Base-by-base conservation (phyloP, 495 filamentous ascomycete species). In the Penicillium bovifimosum region DNA sequence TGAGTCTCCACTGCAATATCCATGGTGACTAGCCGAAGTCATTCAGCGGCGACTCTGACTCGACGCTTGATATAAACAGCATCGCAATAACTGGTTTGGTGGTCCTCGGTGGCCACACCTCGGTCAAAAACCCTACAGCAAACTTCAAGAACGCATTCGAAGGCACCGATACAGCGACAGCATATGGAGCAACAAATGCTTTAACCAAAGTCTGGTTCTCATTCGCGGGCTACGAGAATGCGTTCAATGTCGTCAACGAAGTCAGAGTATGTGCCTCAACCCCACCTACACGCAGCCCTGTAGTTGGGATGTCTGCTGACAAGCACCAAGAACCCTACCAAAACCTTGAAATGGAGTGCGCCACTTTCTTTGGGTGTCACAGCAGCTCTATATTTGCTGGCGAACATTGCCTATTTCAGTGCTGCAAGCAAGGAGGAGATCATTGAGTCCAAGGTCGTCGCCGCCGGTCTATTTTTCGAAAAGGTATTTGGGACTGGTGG, bases 171-270 rank as follows among this genome's bases (percentile, higher is more conserved):
- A 66, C 70, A 2, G 71, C 69, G 0, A 73, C 75, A 17, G 80
- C 76, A 5, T 80, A 80, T 53, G 79, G 79, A 2, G 65, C 80
- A 10, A 79, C 82, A 0, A 80, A 80, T 39, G 83, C 83, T 9
- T 57, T 86, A 18, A 73, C 83, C 52, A 81, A 81, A 41, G 75
- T 87, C 32, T 76, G 84, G 29, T 86, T 85, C 53, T 77, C 83
- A 0, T 87, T 86, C 55, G 59, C 71, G 0, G 83, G 84, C 0
- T 87, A 80, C 43, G 60, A 63, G 9, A 86, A 86, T 55, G 80
- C 83, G 0, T 85, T 86, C 58, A 80, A 80, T 47, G 69, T 87
- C 14, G 80, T 84, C 36, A 85, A 85, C 51, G 84, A 87, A 63
- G 76, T 86, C 50, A 81, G 78, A 62, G 74, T 79, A 51, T 14